A percentile compares a stretch with the other conserved stretches of the same genome.
These are phyloP conservation scores for Mrakia gelida DNA, from an alignment of 768 basidiomycete species.

Conservation along the genomic window DNA sequence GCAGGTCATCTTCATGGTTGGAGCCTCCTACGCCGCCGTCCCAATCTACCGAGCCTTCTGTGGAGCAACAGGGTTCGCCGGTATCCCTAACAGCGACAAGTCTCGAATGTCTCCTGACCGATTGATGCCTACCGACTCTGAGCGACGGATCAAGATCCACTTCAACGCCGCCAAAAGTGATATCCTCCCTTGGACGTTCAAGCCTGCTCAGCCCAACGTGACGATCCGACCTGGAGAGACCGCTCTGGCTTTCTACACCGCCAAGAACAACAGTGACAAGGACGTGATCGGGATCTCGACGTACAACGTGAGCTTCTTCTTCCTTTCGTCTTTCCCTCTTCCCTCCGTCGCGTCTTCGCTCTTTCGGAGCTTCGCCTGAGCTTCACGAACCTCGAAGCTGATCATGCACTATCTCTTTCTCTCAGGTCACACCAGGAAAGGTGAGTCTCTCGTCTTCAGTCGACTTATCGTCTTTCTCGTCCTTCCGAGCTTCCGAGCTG, in stretches of 20 bases:
- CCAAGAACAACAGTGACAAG: conserved; percentile 73
- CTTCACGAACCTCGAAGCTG: background rate
- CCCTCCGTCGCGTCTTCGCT: background rate
- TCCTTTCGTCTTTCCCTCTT: background rate
- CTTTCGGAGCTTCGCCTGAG: background rate
- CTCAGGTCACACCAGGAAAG: conserved; percentile 75
- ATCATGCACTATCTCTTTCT: background rate
- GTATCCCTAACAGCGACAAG: conserved; percentile 82
- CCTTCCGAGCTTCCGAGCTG: background rate
- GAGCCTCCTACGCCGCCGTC: conserved; percentile 92
- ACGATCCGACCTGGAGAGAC: conserved; percentile 92
- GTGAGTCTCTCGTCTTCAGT: conserved; percentile 50
- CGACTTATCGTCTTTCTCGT: background rate
- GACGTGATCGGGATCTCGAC: conserved; percentile 98
- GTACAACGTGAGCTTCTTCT: conserved; percentile 61
- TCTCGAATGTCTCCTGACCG: conserved; percentile 41
- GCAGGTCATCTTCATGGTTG: conserved; percentile 72
- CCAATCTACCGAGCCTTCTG: conserved; percentile 98
- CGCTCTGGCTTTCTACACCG: conserved; percentile 91
- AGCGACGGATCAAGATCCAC: conserved; percentile 75
- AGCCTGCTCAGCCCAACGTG: conserved; percentile 83
- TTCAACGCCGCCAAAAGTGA: conserved; percentile 93
- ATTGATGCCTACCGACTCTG: conserved; percentile 29
- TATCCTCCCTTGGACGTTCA: conserved; percentile 86
- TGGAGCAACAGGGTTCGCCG: conserved; percentile 92